Evolutionary conservation across 768 basidiomycete species (phyloP), one percentile per base, ranked within the genome.

Genomic region (Cyclocybe aegerita): DNA sequence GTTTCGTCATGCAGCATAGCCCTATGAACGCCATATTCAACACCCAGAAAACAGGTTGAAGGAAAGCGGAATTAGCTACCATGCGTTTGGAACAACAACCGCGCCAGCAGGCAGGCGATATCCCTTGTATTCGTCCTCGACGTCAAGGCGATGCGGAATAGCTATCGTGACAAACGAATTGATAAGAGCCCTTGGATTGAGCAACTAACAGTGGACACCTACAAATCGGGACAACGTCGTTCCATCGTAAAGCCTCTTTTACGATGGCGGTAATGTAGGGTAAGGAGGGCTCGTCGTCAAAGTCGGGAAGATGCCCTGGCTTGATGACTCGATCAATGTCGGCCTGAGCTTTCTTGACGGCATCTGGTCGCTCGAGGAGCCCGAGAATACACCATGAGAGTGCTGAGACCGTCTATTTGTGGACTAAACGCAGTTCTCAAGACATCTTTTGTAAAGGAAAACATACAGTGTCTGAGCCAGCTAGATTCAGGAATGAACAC

Each of bases 1-100:
- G 54, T 46, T 43, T 71, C 68, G 36, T 80, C 65, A 43, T 69
- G 72, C 2, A 71, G 65, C 41, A 79, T 73, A 1, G 71, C 70
- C 77, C 76, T 77, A 32, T 17, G 11, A 11, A 40, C 32, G 3
- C 37, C 11, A 49, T 17, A 34, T 39, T 45, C 8, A 12, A 17
- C n/a, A 4, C 43, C 12, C 2, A 23, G 23, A 23, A 23, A 15
- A 14, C 35, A 12, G 39, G 12, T 31, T 39, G 0, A 34, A 3
- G 10, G 7, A 9, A 42, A 7, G 38, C 42, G 62, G 66, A 7
- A 66, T 59, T 9, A 48, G 58, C n/a, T 46, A 68, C 74, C 70
- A 70, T 16, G 62, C 57, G 52, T 75, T 71, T 8, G 58, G 35
- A 7, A 70, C 56, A 7, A 70, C 52, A 9, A 69, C 58, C 2